Evolutionary conservation across 2,329 filamentous ascomycete genomes (phyloP).

Genomic region (Cercospora sp.): DNA sequence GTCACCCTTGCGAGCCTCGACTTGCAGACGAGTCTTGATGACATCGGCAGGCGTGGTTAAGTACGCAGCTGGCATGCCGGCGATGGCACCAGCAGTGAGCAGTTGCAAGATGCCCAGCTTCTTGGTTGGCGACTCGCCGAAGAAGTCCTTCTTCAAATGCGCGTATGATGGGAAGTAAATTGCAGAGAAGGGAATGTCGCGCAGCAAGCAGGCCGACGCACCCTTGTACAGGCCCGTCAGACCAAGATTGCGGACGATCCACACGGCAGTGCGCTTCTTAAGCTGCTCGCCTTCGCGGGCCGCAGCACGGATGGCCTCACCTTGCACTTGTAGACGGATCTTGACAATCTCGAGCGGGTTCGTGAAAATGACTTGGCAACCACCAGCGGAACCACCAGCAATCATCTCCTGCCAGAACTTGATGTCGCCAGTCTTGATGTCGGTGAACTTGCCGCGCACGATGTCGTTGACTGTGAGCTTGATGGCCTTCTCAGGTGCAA

Average conservation of each 20-base stretch:
- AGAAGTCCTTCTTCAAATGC: slow-evolving; percentile 90
- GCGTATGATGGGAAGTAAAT: slow-evolving; percentile 99
- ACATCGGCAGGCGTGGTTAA: slow-evolving; percentile 97
- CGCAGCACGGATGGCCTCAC: slow-evolving; percentile 77
- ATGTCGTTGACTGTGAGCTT: slow-evolving; percentile 98
- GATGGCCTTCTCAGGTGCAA: slow-evolving; percentile 99
- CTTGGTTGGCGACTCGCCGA: slow-evolving; percentile 83
- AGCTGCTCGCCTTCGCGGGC: slow-evolving; percentile 75
- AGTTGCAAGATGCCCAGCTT: slow-evolving; percentile 89
- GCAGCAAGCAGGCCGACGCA: slow-evolving; percentile 86
- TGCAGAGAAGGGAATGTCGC: slow-evolving; percentile 95
- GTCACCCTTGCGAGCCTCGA: slow-evolving; percentile 95
- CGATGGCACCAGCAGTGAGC: slow-evolving; percentile 87
- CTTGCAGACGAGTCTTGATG: slow-evolving; percentile 97
- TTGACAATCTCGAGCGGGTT: slow-evolving; percentile 99
- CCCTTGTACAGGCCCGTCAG: slow-evolving; percentile 95
- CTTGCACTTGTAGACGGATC: slow-evolving; percentile 96
- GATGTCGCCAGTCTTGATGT: slow-evolving; percentile 73
- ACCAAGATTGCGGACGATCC: slow-evolving; percentile 95
- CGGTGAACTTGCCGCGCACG: slow-evolving; percentile 72
- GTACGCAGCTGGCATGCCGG: slow-evolving; percentile 63
- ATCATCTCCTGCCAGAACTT: slow-evolving; percentile 71
- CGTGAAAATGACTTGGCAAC: slow-evolving; percentile 95
- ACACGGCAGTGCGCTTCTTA: slow-evolving; percentile 89
- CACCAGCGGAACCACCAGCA: slow-evolving; percentile 86